Evolutionary conservation across 805 yeast genomes (phyloP), one percentile per base, ranked within the genome.

Genomic region (Wickerhamiella occidentalis): DNA sequence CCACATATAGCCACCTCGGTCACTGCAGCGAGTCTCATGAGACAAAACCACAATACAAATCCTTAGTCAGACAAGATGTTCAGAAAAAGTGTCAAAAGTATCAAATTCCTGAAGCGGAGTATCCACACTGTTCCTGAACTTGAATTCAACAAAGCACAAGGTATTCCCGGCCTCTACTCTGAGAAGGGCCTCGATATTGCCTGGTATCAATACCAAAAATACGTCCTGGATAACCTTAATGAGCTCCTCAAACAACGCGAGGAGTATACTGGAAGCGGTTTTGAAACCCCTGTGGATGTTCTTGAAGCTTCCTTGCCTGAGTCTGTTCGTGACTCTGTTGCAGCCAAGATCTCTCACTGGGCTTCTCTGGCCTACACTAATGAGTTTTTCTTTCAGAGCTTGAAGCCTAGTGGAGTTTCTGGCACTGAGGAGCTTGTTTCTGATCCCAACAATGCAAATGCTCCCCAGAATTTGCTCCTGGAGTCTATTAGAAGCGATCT

Each of bases 281-380:
- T 45, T 25, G 40, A 45, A 29, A 23, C 40, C 13, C 41, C 40
- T 1, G 35, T 19, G 5, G 29, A 23, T 13, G 47, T 45, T 8
- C 35, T 45, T 38, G 45, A 51, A 9, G 49, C 52, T 17, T 37
- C 45, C 22, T 44, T 22, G 46, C 48, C 45, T 19, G 43, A 51
- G 12, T 38, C 38, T 18, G 19, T 3, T 7, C 40, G 33, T 12
- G 45, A 51, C 22, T 51, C 47, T n/a, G 49, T 53, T 43, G 29
- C 44, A 50, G n/a, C 17, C 43, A 72, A 78, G 54, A 76, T 86
- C 1, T 81, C 85, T 2, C 86, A 83, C 61, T 75, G 72, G 59
- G 94, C 96, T 2, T 80, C 94, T 2, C 90, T 82, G 62, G 78
- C 85, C 3, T 88, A 82, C 68, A 85, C 84, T 63, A 87, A 88